phyloP scores from a whole-genome alignment of 2,329 filamentous ascomycete species.

The Escovopsis sp. region DNA sequence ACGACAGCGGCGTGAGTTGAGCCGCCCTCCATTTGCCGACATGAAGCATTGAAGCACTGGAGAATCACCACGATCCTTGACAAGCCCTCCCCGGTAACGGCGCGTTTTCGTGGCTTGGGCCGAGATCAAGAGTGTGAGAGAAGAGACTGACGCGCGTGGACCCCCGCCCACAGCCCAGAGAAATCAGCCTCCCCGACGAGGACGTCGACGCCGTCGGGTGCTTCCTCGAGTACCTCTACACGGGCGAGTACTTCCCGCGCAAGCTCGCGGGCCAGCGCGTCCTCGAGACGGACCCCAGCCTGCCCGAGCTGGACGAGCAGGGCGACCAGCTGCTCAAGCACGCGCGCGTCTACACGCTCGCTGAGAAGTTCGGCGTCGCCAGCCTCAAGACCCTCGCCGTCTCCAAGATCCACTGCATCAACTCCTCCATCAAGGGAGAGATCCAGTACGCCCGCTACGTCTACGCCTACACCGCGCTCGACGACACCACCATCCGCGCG shows the following conservation, averaged over 20 bases:
- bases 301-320: slow-evolving; percentile 56
- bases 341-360: slow-evolving; percentile 78
- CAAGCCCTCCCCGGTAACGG: too few relatives aligned
- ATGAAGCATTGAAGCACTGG: too few relatives aligned
- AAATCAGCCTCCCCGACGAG: slow-evolving; percentile 45
- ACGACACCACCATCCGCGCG: slow-evolving; percentile 60
- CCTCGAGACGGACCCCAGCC: slow-evolving; percentile 53
- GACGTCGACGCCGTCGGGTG: slow-evolving; percentile 21
- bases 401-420: slow-evolving; percentile 83
- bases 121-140: background rate
- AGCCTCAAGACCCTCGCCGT: slow-evolving; percentile 63
- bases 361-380: slow-evolving; percentile 57
- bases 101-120: too few relatives aligned
- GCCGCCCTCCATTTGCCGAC: too few relatives aligned
- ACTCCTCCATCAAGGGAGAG: slow-evolving; percentile 76
- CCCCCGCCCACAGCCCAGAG: slow-evolving; percentile 32
- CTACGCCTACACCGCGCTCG: slow-evolving; percentile 57
- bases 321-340: slow-evolving; percentile 77
- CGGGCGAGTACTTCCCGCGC: slow-evolving; percentile 53
- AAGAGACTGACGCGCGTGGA: background rate
- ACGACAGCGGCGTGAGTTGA: slow-evolving; percentile 38
- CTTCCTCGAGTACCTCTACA: slow-evolving; percentile 28
- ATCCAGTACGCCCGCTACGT: slow-evolving; percentile 86
- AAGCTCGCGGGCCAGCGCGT: slow-evolving; percentile 46
- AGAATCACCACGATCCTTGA: too few relatives aligned